Evolutionary conservation across 805 yeast genomes (phyloP).

Genomic region (Cyberlindnera bimundalis): DNA sequence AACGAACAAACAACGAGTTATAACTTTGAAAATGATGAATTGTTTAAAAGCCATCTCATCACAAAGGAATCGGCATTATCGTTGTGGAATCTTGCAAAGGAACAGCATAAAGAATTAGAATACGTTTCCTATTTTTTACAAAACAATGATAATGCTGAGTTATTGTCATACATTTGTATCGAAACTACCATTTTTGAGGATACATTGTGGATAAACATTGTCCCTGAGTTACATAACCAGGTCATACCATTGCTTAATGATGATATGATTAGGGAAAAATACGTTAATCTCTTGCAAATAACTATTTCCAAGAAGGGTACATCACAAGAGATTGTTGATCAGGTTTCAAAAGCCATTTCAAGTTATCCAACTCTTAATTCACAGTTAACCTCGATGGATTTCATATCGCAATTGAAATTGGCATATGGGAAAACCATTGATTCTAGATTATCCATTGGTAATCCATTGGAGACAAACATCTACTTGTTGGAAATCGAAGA

Average conservation of each 20-base stretch:
- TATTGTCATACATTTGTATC: conserved; percentile 13
- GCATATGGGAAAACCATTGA: conserved; percentile 33
- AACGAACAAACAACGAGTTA: conserved; percentile 25
- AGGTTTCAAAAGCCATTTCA: conserved; percentile 17
- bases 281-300: conserved; percentile 8
- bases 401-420: conserved; percentile 23
- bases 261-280: conserved; percentile 9
- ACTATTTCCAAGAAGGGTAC: conserved; percentile 4
- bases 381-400: conserved; percentile 4
- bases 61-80: conserved; percentile 33
- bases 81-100: conserved; percentile 31
- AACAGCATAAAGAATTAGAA: conserved; percentile 14
- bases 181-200: conserved; percentile 14
- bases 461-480: conserved; percentile 42
- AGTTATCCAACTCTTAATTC: conserved; percentile 9
- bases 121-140: conserved; percentile 25
- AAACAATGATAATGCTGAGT: conserved; percentile 15
- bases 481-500: conserved; percentile 25
- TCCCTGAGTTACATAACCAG: conserved; percentile 7
- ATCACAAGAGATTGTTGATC: conserved; percentile 1
- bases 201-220: conserved; percentile 11
- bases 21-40: conserved; percentile 26
- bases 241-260: conserved; percentile 5
- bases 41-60: conserved; percentile 31
- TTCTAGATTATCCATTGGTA: conserved; percentile 42